Conservation (phyloP, 352 stramenopile species). For the Phytophthora europaea region DNA sequence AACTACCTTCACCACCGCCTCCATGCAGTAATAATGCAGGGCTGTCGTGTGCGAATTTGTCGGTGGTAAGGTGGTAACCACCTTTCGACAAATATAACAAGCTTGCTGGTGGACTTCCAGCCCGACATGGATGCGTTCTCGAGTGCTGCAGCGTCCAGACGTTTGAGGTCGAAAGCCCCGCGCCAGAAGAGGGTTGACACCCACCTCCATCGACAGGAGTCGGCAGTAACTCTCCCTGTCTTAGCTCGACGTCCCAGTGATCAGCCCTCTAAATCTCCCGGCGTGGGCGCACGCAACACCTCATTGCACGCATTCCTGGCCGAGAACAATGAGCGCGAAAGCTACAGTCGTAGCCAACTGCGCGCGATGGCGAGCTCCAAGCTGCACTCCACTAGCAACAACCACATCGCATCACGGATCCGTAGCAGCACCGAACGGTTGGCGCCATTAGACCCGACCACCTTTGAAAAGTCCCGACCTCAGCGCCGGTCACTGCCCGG, state of each 20-base stretch:
- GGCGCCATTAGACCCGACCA: conserved; percentile 18
- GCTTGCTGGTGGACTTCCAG: background rate
- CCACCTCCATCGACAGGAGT: conserved; percentile 13
- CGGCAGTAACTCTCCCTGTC: conserved; percentile 20
- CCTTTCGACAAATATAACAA: conserved; percentile 7
- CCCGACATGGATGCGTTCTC: conserved; percentile 24
- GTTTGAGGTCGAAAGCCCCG: conserved; percentile 23
- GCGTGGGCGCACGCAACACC: conserved; percentile 4
- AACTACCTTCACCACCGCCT: background rate
- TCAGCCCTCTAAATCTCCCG: background rate
- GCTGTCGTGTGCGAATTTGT: background rate
- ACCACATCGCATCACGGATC: background rate
- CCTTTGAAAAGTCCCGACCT: conserved; percentile 18
- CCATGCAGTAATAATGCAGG: background rate
- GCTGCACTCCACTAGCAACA: conserved; percentile 10
- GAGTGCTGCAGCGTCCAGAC: conserved; percentile 1
- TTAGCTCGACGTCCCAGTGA: conserved; percentile 20
- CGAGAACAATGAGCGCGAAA: conserved; percentile 26
- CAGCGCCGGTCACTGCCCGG: conserved; percentile 21
- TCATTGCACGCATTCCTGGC: conserved; percentile 26
- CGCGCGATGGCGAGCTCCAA: conserved; percentile 36
- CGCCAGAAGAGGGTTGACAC: conserved; percentile 13
- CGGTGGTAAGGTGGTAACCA: conserved; percentile 9
- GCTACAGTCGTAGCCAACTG: conserved; percentile 34
- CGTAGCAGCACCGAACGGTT: conserved; percentile 14